Evolutionary conservation across 805 yeast species (phyloP), one percentile per base, ranked within the genome.

Genomic region (Barnettozyma sucrosica): DNA sequence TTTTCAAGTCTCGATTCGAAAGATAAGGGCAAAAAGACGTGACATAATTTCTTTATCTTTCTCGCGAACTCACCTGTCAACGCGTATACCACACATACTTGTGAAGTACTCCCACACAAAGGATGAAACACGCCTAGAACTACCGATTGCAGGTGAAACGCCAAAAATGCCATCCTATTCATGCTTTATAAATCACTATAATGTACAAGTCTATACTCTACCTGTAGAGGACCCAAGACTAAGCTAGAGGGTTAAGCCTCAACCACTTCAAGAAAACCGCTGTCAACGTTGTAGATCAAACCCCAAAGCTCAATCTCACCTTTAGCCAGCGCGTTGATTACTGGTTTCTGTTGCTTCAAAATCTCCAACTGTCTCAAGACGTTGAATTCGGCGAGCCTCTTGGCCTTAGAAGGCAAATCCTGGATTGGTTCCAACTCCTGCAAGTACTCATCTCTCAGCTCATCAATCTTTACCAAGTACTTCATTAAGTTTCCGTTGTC

Each of bases 301-400:
- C 96, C 97, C 74, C 86, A 81, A 38, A 90, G 82, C 62, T 85
- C 84, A 33, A 90, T 72, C 13, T 81, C 78, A 10, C 83, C 79
- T 49, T 69, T 72, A 41, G 73, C 71, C 46, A 81, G 65, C 21
- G 93, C 95, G 46, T 75, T 73, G 47, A 79, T 73, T 24, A 89
- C 92, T 43, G 81, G 76, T 25, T 68, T 65, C 49, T 69, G 66
- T 55, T 77, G 71, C 52, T 71, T 74, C 44, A 90, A 72, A 42
- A 81, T 81, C 51, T 79, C 75, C 18, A 86, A 85, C 53, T 92
- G 93, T 51, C 76, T 75, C 46, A 80, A 67, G 16, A 89, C 86
- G 63, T 89, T 89, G 51, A 85, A 76, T 66, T 86, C 92, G 20
- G 84, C 82, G 50, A 89, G 74, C 55, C 75, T 73, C 53, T 75